These are phyloP conservation scores for Artomyces pyxidatus DNA, from an alignment of 768 basidiomycete genomes.

Conservation along the genomic window DNA sequence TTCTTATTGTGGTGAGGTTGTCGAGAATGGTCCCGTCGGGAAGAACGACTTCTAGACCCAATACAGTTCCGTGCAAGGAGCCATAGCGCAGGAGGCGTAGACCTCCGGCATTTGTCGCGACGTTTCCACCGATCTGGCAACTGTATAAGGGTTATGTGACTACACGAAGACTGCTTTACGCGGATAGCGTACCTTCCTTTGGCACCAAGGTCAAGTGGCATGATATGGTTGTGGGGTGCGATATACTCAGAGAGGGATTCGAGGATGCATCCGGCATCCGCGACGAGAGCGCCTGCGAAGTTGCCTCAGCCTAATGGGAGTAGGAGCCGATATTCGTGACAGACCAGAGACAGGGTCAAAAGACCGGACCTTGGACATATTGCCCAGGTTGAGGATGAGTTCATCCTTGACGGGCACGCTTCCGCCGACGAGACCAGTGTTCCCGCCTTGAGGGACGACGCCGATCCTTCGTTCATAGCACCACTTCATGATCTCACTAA, in stretches of 20 bases:
- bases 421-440: conserved; percentile 96
- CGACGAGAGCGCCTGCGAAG: conserved; percentile 69
- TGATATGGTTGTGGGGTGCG: conserved; percentile 83
- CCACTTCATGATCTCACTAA: conserved; percentile 81
- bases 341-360: conserved; percentile 81
- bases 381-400: conserved; percentile 74
- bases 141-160: conserved; percentile 28
- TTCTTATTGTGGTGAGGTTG: conserved; percentile 81
- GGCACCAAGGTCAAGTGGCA: conserved; percentile 93
- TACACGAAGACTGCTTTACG: background rate
- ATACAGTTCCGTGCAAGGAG: conserved; percentile 87
- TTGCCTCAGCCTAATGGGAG: background rate
- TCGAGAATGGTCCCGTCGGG: conserved; percentile 91
- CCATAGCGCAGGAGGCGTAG: conserved; percentile 90
- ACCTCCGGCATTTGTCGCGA: conserved; percentile 98
- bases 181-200: conserved; percentile 69
- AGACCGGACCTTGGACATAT: conserved; percentile 73
- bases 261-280: conserved; percentile 92
- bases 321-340: conserved; percentile 11
- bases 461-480: conserved; percentile 76
- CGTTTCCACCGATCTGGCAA: conserved; percentile 97
- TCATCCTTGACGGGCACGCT: conserved; percentile 86
- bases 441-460: conserved; percentile 97
- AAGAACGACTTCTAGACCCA: conserved; percentile 92
- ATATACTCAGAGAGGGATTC: conserved; percentile 83